These are phyloP conservation scores for Talaromyces liani DNA, from an alignment of 495 filamentous ascomycete genomes.

Conservation along the genomic window DNA sequence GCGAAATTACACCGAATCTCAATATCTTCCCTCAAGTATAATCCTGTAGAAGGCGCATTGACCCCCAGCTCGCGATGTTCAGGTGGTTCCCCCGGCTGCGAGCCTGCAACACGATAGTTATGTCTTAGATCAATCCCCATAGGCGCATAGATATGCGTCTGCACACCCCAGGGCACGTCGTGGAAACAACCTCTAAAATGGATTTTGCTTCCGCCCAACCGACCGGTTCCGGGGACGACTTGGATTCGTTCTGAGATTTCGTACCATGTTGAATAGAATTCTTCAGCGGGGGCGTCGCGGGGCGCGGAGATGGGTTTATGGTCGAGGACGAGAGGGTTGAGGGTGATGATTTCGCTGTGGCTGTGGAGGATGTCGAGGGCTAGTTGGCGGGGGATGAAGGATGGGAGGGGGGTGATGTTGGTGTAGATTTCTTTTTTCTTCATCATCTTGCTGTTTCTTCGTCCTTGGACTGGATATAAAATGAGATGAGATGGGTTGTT, in stretches of 20 bases:
- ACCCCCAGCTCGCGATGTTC: constrained; percentile 50
- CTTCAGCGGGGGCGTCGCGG: constrained; percentile 52
- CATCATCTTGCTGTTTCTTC: constrained; percentile 6
- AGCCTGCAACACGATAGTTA: constrained; percentile 56
- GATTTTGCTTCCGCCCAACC: constrained; percentile 54
- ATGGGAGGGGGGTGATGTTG: constrained; percentile 62
- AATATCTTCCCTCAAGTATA: constrained; percentile 72
- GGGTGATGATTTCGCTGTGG: constrained; percentile 70
- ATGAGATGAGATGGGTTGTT: neutral
- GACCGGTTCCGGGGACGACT: constrained; percentile 60
- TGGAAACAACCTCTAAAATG: constrained; percentile 70
- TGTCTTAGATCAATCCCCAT: constrained; percentile 59
- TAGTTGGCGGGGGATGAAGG: constrained; percentile 53
- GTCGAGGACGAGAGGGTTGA: constrained; percentile 71
- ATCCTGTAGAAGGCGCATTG: constrained; percentile 45
- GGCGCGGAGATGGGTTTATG: constrained; percentile 58
- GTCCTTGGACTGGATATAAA: too few species aligned
- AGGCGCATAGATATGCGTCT: constrained; percentile 70
- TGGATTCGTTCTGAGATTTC: constrained; percentile 53
- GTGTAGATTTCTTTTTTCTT: constrained; percentile 47
- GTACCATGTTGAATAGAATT: constrained; percentile 66
- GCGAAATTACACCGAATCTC: constrained; percentile 70
- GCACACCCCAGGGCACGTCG: constrained; percentile 57
- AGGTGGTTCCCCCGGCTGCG: constrained; percentile 54
- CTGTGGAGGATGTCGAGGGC: constrained; percentile 65